These are phyloP conservation scores for Linum tenue DNA, from an alignment of 345 rosid genomes.

Conservation along the genomic window DNA sequence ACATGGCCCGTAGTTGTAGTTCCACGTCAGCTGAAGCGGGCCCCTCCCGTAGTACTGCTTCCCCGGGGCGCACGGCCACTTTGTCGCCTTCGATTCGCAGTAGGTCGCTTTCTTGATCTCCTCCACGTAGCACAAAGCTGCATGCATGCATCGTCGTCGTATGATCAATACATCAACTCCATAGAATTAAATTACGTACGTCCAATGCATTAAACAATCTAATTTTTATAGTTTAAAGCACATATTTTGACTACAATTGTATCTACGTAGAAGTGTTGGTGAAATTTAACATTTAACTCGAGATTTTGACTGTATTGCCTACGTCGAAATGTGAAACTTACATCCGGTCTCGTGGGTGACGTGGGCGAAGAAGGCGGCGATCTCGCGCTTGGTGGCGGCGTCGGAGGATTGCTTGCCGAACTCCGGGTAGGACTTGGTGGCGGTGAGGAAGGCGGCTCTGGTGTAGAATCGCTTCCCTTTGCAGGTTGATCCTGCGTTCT, in stretches of 20 bases:
- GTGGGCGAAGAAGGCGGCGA: not conserved
- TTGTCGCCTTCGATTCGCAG: not conserved
- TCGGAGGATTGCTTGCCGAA: not conserved
- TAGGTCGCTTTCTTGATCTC: not conserved
- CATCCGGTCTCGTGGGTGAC: not conserved
- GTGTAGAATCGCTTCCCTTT: not conserved
- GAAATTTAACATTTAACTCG: too few relatives aligned
- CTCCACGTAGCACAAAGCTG: conserved; percentile 1
- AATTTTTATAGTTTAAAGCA: too few relatives aligned
- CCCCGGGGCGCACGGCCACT: not conserved
- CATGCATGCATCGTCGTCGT: not conserved
- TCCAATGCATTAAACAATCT: too few relatives aligned
- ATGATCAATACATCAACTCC: not conserved
- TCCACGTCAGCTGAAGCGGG: conserved; percentile 2
- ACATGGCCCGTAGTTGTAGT: not conserved
- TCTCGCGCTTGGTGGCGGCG: not conserved
- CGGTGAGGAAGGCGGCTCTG: not conserved
- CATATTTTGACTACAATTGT: too few relatives aligned
- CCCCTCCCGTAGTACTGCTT: conserved; percentile 3
- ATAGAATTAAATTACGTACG: not conserved
- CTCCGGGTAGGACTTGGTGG: not conserved
- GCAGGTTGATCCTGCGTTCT: not conserved
- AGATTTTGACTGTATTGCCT: too few relatives aligned
- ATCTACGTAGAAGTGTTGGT: too few relatives aligned
- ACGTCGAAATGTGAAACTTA: not conserved